Evolutionary conservation across 306 rosid species (phyloP), one percentile per base, ranked within the genome.

Genomic region (Aeschynomene evenia): DNA sequence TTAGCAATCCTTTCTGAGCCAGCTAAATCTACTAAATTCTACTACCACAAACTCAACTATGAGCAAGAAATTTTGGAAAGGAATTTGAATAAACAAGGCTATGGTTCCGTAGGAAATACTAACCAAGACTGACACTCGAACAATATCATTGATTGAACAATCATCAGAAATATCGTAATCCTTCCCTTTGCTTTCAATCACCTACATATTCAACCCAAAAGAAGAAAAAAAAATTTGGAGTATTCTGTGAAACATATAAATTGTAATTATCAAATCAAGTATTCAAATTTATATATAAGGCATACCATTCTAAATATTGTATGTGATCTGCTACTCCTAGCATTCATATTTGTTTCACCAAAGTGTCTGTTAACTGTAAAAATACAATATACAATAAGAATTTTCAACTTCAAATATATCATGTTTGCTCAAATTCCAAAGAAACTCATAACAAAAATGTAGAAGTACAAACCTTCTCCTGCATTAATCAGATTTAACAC

Each of bases 1-100:
- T 94, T 94, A 26, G 99, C 97, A 76, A 94, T 91, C 70, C 99
- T 79, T 82, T 94, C 99, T 53, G 99, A 94, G 42, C 97, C 99
- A 72, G 99, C 97, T 66, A 94, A 65, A 75, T 94, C 99, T 49
- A 94, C 97, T 82, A 94, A 87, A 80, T 94, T 94, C 97, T 94
- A 45, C 50, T 57, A 51, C 51, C 84, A 72, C 67, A 83, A 72
- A 52, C 24, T 54, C 51, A 67, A 26, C 34, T 50, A 64, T 65
- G 43, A 70, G 80, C 15, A 42, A 45, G 39, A 66, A 62, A 34
- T 61, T 55, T 61, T 62, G 40, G n/a, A 15, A 68, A 57, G 40
- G 19, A 36, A 26, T 60, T 64, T 42, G 69, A 21, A 53, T 55
- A 58, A 52, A 34, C 46, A 52, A 45, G n/a, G n/a, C n/a, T n/a